These are phyloP conservation scores for Neurospora sp. DNA, from an alignment of 495 filamentous ascomycete genomes.

Conservation along the genomic window DNA sequence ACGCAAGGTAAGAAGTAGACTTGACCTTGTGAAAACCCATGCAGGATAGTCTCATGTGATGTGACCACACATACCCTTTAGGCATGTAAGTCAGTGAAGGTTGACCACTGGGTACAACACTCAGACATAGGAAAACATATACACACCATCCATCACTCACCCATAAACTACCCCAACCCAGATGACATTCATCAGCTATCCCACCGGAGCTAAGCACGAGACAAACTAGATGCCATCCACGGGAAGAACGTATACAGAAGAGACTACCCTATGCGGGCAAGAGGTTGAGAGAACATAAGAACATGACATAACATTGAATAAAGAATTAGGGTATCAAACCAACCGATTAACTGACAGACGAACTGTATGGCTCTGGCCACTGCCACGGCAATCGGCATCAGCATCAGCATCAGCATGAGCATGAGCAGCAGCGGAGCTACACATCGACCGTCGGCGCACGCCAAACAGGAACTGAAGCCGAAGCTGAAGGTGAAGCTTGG, in stretches of 20 bases:
- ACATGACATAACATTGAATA: not conserved
- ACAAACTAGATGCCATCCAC: not conserved
- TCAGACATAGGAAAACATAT: not conserved
- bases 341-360: not conserved
- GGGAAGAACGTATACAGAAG: not conserved
- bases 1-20: not conserved
- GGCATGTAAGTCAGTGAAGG: not conserved
- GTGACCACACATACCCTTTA: not conserved
- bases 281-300: not conserved
- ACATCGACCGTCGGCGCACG: not conserved
- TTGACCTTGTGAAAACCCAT: not conserved
- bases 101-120: not conserved
- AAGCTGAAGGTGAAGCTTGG: not conserved
- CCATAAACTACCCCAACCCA: not conserved
- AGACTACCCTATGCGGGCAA: not conserved
- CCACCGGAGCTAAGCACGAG: not conserved
- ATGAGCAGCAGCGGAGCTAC: not conserved
- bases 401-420: not conserved
- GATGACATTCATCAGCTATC: not conserved
- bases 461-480: too few relatives aligned
- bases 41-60: not conserved
- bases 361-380: not conserved
- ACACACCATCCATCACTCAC: not conserved
- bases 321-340: not conserved
- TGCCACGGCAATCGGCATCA: not conserved